Conservation (phyloP, 768 basidiomycete genomes). For the Boletus sp. region DNA sequence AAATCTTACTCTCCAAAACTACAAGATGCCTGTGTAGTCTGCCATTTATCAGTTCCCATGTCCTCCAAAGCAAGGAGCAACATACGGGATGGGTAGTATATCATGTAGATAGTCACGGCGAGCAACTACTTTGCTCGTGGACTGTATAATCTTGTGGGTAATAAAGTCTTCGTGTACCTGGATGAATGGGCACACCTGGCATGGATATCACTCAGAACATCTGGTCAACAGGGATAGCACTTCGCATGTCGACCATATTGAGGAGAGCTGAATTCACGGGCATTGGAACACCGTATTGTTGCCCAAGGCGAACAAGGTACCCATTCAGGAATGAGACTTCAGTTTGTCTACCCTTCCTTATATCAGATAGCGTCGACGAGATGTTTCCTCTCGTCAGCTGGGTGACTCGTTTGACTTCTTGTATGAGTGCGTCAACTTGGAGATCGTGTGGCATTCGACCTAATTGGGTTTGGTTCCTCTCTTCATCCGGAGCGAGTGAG, state of each 20-base stretch:
- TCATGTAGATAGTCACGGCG: background rate
- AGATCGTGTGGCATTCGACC: slow-evolving; percentile 49
- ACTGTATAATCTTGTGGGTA: slow-evolving; percentile 5
- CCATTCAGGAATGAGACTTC: slow-evolving; percentile 87
- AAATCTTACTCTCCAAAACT: background rate
- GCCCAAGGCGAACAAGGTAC: slow-evolving; percentile 66
- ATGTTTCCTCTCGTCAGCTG: slow-evolving; percentile 60
- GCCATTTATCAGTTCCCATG: background rate
- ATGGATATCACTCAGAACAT: slow-evolving; percentile 15
- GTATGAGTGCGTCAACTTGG: slow-evolving; percentile 42
- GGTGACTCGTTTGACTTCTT: slow-evolving; percentile 60
- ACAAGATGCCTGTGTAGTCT: background rate
- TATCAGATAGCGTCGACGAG: slow-evolving; percentile 79
- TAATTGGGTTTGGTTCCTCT: slow-evolving; percentile 26
- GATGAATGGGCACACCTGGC: slow-evolving; percentile 10
- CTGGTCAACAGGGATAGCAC: slow-evolving; percentile 53
- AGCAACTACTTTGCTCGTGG: background rate
- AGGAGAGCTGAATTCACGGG: slow-evolving; percentile 55
- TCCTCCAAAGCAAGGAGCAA: background rate
- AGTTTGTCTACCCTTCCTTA: slow-evolving; percentile 58
- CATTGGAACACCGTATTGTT: slow-evolving; percentile 53
- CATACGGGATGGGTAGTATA: background rate
- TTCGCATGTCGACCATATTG: slow-evolving; percentile 60
- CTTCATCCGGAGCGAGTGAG: slow-evolving; percentile 24
- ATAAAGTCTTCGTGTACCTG: background rate